phyloP scores from a whole-genome alignment of 352 stramenopile genomes.

The Phytophthora sp. region DNA sequence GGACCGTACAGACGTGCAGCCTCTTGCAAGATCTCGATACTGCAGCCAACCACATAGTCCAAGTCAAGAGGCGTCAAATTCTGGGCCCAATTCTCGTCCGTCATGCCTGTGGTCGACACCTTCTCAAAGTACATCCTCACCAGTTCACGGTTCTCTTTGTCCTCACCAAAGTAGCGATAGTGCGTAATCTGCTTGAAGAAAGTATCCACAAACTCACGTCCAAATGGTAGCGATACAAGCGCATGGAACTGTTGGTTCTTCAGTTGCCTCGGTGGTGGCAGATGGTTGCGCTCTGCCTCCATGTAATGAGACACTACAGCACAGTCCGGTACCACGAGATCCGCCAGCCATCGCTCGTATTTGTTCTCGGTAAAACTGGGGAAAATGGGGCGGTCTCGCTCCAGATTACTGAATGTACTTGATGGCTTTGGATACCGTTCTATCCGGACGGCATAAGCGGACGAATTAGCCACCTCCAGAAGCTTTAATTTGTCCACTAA shows the following conservation, averaged over 20 bases:
- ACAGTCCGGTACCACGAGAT: conserved; percentile 66
- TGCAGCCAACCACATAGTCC: conserved; percentile 61
- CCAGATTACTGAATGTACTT: conserved; percentile 68
- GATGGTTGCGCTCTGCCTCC: conserved; percentile 48
- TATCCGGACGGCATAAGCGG: conserved; percentile 77
- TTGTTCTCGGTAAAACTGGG: conserved; percentile 71
- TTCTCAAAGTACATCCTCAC: conserved; percentile 86
- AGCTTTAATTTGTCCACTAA: conserved; percentile 76
- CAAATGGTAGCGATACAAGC: conserved; percentile 74
- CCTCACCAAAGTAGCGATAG: conserved; percentile 71
- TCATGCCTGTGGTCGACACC: conserved; percentile 71
- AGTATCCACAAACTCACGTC: conserved; percentile 60
- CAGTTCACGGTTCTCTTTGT: conserved; percentile 76
- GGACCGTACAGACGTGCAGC: conserved; percentile 74
- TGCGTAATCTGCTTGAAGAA: conserved; percentile 80
- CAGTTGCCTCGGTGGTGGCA: conserved; percentile 60
- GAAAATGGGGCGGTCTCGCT: conserved; percentile 54
- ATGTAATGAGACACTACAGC: conserved; percentile 53
- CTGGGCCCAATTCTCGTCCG: conserved; percentile 63
- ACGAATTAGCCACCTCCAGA: conserved; percentile 73
- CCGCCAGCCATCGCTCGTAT: conserved; percentile 75
- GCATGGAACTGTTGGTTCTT: conserved; percentile 78
- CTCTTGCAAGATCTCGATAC: conserved; percentile 80
- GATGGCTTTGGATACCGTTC: conserved; percentile 83
- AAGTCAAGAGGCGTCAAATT: conserved; percentile 49